Evolutionary conservation across 208 protist genomes (phyloP).

Genomic region (Trypanosoma cruzi): DNA sequence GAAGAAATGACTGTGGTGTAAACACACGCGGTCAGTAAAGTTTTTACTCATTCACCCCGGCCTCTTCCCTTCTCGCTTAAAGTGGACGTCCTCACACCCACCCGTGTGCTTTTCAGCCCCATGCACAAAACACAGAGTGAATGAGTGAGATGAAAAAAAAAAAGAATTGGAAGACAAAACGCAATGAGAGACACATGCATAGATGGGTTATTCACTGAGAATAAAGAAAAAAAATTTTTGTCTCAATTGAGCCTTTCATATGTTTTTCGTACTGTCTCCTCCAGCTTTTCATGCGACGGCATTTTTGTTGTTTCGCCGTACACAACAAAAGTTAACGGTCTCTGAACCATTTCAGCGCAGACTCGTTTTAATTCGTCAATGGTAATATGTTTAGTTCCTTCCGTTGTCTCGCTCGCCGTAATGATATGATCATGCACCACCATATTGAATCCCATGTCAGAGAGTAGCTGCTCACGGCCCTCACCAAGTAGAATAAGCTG

Average conservation of each 20-base stretch:
- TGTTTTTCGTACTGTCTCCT: conserved; percentile 49
- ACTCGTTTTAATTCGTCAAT: conserved; percentile 68
- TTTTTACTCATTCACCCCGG: background rate
- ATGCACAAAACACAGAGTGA: background rate
- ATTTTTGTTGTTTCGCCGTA: conserved; percentile 75
- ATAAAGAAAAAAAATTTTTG: no score
- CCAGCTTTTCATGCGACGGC: conserved; percentile 57
- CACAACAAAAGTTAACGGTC: conserved; percentile 72
- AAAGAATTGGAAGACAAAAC: no score
- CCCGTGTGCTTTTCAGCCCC: no score
- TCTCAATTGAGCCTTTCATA: conserved; percentile 45
- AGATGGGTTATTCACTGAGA: no score
- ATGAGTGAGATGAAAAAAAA: no score
- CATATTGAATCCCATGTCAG: conserved; percentile 90
- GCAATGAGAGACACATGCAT: no score
- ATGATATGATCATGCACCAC: conserved; percentile 85
- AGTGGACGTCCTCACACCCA: no score
- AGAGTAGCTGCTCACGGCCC: conserved; percentile 77
- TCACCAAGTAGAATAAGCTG: conserved; percentile 88
- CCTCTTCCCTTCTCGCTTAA: background rate
- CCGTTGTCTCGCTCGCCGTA: conserved; percentile 72
- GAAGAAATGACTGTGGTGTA: background rate
- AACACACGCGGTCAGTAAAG: background rate
- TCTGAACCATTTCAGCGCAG: conserved; percentile 60
- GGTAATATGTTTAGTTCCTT: conserved; percentile 67